Percentiles rank a stretch among this genome's conserved stretches.
Evolutionary conservation across 2,329 filamentous ascomycete genomes (phyloP).

Genomic region (Balansia obtecta): DNA sequence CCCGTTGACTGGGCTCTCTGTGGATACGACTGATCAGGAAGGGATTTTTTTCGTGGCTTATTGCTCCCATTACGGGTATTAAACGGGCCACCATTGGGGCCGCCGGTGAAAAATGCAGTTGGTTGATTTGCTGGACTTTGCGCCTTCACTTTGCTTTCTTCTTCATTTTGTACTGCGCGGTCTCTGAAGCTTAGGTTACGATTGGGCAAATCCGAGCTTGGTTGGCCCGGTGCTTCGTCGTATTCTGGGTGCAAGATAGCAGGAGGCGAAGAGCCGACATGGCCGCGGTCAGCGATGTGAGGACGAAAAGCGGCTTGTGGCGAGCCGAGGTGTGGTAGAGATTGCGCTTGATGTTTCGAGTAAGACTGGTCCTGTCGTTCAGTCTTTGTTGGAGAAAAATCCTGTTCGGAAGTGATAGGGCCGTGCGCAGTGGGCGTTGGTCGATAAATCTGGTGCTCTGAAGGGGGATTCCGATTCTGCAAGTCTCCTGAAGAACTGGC

Average conservation of each 20-base stretch:
- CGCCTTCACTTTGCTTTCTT: conserved; percentile 20
- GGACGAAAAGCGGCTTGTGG: not conserved
- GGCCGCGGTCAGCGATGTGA: conserved; percentile 4
- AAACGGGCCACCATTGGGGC: conserved; percentile 22
- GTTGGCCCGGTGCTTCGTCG: conserved; percentile 7
- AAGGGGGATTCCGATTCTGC: conserved; percentile 12
- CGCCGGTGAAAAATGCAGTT: conserved; percentile 12
- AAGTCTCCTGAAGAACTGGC: conserved; percentile 10
- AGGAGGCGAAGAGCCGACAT: conserved; percentile 12
- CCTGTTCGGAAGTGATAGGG: not conserved
- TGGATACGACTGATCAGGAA: conserved; percentile 35
- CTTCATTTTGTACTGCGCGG: conserved; percentile 34
- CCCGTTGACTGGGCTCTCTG: conserved; percentile 21
- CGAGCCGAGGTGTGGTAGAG: not conserved
- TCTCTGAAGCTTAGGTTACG: conserved; percentile 51
- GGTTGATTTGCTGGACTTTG: conserved; percentile 11
- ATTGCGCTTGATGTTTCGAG: conserved; percentile 1
- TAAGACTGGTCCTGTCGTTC: not conserved
- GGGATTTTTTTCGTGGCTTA: conserved; percentile 45
- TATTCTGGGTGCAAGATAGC: conserved; percentile 10
- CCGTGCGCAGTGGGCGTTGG: not conserved
- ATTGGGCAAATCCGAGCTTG: conserved; percentile 28
- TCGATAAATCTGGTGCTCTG: not conserved
- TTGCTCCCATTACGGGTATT: conserved; percentile 40
- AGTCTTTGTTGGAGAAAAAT: not conserved